phyloP scores from a whole-genome alignment of 768 basidiomycete genomes.

The Panaeolus papilionaceus region DNA sequence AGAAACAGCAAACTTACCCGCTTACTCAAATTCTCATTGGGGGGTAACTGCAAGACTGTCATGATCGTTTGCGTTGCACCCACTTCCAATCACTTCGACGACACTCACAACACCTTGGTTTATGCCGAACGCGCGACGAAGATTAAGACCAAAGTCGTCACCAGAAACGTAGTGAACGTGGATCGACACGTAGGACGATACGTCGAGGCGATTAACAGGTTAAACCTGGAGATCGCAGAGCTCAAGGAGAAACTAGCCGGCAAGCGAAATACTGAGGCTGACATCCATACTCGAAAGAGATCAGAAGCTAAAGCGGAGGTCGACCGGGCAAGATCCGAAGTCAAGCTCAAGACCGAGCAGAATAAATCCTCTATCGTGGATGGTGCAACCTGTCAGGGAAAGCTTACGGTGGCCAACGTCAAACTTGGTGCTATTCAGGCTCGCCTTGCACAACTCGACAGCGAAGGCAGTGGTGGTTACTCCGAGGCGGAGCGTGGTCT shows the following conservation, averaged over 20 bases:
- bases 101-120: constrained; percentile 97
- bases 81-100: constrained; percentile 94
- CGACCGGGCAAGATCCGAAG: constrained; percentile 74
- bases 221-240: constrained; percentile 83
- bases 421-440: constrained; percentile 69
- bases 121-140: constrained; percentile 98
- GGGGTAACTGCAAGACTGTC: constrained; percentile 98
- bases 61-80: constrained; percentile 99
- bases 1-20: constrained; percentile 98
- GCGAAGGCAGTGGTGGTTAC: constrained; percentile 42
- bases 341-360: constrained; percentile 74
- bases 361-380: constrained; percentile 74
- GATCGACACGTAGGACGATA: constrained; percentile 95
- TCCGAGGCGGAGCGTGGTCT: constrained; percentile 78
- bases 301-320: constrained; percentile 77
- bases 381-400: constrained; percentile 76
- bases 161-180: constrained; percentile 93
- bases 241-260: constrained; percentile 87
- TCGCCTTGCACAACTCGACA: constrained; percentile 65
- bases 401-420: constrained; percentile 70
- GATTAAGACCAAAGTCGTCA: constrained; percentile 97
- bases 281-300: constrained; percentile 68
- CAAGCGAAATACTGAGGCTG: constrained; percentile 66
- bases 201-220: constrained; percentile 90
- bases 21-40: constrained; percentile 95